phyloP scores from a whole-genome alignment of 345 rosid genomes.

The Euphorbia pulcherrima region DNA sequence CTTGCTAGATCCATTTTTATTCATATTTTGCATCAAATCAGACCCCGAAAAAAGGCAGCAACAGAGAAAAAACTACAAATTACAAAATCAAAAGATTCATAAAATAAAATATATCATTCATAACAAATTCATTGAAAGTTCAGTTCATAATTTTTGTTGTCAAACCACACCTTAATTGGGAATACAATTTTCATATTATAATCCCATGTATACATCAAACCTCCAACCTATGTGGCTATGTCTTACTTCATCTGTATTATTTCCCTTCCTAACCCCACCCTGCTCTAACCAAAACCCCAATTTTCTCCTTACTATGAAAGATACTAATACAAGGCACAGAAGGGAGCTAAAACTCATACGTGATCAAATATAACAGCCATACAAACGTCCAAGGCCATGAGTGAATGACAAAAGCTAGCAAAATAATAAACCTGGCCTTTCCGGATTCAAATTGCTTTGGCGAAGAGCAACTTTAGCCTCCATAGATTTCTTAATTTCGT shows the following conservation, averaged over 20 bases:
- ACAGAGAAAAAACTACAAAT: not conserved
- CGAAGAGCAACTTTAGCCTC: constrained; percentile 90
- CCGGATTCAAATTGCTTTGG: constrained; percentile 83
- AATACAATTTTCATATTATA: not conserved
- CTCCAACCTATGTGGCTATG: not conserved
- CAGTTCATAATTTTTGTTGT: not conserved
- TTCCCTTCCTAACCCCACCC: not conserved
- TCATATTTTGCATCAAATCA: not conserved
- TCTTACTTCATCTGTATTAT: not conserved
- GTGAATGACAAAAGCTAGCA: not conserved
- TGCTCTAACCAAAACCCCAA: not conserved
- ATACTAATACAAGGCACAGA: not conserved
- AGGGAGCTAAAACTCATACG: not conserved
- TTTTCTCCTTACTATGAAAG: not conserved
- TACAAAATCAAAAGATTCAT: not conserved
- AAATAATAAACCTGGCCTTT: constrained; percentile 72
- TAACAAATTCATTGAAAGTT: not conserved
- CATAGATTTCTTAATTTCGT: constrained; percentile 74
- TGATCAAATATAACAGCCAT: not conserved
- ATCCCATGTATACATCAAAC: not conserved
- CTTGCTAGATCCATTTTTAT: not conserved
- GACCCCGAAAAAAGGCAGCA: not conserved
- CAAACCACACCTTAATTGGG: not conserved
- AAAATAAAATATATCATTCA: not conserved
- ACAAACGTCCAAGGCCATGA: not conserved